Percentiles rank a stretch among this genome's conserved stretches.
These are phyloP conservation scores for Aspergillus heteromorphus DNA, from an alignment of 495 filamentous ascomycete species.

Conservation along the genomic window DNA sequence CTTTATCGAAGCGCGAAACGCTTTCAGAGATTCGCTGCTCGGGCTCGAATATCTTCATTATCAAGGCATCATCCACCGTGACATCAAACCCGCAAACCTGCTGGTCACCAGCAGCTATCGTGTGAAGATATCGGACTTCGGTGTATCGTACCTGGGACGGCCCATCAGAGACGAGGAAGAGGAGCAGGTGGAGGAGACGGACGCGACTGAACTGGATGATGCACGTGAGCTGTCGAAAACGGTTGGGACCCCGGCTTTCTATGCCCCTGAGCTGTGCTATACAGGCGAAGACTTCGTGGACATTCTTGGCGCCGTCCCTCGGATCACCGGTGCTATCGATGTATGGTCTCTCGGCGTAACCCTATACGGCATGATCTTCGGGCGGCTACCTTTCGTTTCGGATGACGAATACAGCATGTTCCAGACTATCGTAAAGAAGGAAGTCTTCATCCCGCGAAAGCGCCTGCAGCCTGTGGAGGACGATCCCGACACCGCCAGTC, in stretches of 20 bases:
- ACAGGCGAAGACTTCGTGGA: slow-evolving; percentile 51
- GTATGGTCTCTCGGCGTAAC: slow-evolving; percentile 97
- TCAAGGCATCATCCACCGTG: slow-evolving; percentile 93
- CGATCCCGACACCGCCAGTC: slow-evolving; percentile 40
- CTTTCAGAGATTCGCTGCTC: slow-evolving; percentile 89
- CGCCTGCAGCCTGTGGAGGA: slow-evolving; percentile 72
- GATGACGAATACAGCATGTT: slow-evolving; percentile 89
- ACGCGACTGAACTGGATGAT: slow-evolving; percentile 79
- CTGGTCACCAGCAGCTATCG: slow-evolving; percentile 78
- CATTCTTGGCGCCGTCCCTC: slow-evolving; percentile 36
- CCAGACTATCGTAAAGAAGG: slow-evolving; percentile 80
- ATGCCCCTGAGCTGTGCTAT: slow-evolving; percentile 95
- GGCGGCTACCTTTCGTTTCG: slow-evolving; percentile 86
- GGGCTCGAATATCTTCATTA: slow-evolving; percentile 95
- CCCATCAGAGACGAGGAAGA: slow-evolving; percentile 72
- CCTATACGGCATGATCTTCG: slow-evolving; percentile 90
- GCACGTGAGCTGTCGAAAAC: slow-evolving; percentile 95
- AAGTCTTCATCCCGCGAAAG: slow-evolving; percentile 77
- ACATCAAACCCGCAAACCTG: slow-evolving; percentile 98
- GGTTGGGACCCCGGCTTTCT: slow-evolving; percentile 95
- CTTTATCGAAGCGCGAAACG: slow-evolving; percentile 72
- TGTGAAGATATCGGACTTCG: slow-evolving; percentile 99
- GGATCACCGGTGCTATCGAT: slow-evolving; percentile 74
- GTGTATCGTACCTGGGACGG: slow-evolving; percentile 91
- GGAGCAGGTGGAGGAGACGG: slow-evolving; percentile 75